Conservation (phyloP, 176 grass and related monocot species). For the Puya raimondii region DNA sequence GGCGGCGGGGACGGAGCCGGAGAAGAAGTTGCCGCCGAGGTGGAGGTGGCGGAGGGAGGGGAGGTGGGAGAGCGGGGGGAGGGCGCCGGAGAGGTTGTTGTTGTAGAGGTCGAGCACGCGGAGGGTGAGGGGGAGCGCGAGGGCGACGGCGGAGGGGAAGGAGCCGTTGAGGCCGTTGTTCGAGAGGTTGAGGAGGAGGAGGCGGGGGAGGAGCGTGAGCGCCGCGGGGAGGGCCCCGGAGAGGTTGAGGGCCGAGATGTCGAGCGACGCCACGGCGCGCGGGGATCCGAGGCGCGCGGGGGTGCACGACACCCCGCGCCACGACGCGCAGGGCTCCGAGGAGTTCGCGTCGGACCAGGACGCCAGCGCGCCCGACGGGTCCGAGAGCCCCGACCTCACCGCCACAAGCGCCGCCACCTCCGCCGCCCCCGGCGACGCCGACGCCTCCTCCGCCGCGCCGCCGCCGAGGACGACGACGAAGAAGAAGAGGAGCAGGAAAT, state of each 20-base stretch:
- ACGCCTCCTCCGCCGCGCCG: neutral
- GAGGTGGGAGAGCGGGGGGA: constrained; percentile 34
- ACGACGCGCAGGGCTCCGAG: constrained; percentile 27
- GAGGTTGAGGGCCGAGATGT: constrained; percentile 67
- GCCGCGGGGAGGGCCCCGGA: constrained; percentile 43
- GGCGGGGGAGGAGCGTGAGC: constrained; percentile 28
- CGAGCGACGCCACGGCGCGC: constrained; percentile 39
- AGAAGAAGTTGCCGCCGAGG: constrained; percentile 80
- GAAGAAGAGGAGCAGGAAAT: constrained; percentile 11
- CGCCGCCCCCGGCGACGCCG: neutral
- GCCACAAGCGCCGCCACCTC: constrained; percentile 49
- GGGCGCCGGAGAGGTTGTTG: constrained; percentile 63
- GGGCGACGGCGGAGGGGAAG: constrained; percentile 36
- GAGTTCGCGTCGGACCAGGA: constrained; percentile 32
- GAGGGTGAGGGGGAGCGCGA: constrained; percentile 28
- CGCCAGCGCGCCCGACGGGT: constrained; percentile 38
- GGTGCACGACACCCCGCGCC: too few relatives aligned
- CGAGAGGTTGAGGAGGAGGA: constrained; percentile 76
- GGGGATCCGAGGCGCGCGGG: neutral
- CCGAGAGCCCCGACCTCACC: constrained; percentile 42
- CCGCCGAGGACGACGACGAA: constrained; percentile 9
- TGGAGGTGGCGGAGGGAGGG: constrained; percentile 54
- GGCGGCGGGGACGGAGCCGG: constrained; percentile 47
- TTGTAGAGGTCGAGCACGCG: constrained; percentile 72
- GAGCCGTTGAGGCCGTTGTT: constrained; percentile 63